A percentile compares a stretch with the other conserved stretches of the same genome.
phyloP scores from a whole-genome alignment of 192 early-diverging fungal genomes.

The Coemansia sp. region DNA sequence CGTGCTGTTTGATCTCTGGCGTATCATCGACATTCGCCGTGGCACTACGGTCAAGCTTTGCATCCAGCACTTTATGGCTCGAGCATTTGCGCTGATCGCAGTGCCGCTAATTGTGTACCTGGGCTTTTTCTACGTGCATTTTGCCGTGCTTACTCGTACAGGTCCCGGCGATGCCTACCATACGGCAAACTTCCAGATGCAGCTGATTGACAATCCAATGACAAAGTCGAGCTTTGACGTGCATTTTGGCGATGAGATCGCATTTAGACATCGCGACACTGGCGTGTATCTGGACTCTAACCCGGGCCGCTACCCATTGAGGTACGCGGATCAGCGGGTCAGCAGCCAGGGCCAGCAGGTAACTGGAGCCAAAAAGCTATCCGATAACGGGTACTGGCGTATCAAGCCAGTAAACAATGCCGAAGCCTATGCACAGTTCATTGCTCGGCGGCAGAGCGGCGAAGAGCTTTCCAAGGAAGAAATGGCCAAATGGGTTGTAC shows the following conservation, averaged over 20 bases:
- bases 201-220: conserved; percentile 79
- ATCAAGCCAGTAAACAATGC: conserved; percentile 51
- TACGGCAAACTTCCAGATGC: conserved; percentile 85
- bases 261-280: conserved; percentile 75
- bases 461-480: conserved; percentile 30
- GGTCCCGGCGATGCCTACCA: conserved; percentile 97
- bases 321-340: conserved; percentile 89
- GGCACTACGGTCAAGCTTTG: conserved; percentile 70
- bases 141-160: conserved; percentile 78
- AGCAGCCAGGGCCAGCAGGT: conserved; percentile 85
- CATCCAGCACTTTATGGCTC: conserved; percentile 79
- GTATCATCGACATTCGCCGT: conserved; percentile 80
- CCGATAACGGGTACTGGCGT: conserved; percentile 68
- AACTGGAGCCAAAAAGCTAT: conserved; percentile 59
- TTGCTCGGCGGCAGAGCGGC: conserved; percentile 25
- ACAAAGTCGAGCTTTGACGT: conserved; percentile 65
- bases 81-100: conserved; percentile 82
- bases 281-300: conserved; percentile 80
- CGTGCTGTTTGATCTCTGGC: conserved; percentile 85
- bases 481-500: conserved; percentile 55
- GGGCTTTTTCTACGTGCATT: conserved; percentile 91
- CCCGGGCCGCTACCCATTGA: conserved; percentile 72
- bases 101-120: conserved; percentile 82
- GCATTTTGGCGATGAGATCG: conserved; percentile 76
- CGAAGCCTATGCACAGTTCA: conserved; percentile 21